phyloP scores from a whole-genome alignment of 441 rosid genomes.

The Brassica balearica region DNA sequence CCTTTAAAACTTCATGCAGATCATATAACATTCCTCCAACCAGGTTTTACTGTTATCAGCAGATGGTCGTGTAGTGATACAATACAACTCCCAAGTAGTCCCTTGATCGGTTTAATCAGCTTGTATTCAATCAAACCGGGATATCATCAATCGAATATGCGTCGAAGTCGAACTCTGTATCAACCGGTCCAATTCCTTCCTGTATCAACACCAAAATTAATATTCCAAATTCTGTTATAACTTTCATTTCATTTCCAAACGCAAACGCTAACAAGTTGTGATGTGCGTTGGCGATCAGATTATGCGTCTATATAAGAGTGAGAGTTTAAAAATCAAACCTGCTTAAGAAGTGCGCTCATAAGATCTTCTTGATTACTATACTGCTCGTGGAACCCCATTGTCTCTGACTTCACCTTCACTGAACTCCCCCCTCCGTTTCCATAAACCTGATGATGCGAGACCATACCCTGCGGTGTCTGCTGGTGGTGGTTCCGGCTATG shows the following conservation, averaged over 20 bases:
- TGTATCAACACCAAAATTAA: constrained; percentile 44
- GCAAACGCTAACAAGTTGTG: not conserved
- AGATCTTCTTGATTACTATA: constrained; percentile 81
- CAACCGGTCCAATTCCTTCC: constrained; percentile 64
- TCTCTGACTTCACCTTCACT: constrained; percentile 71
- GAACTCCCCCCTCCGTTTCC: constrained; percentile 38
- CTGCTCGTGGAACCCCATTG: constrained; percentile 58
- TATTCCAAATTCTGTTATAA: too few species aligned
- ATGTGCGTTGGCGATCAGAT: not conserved
- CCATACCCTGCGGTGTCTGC: constrained; percentile 4
- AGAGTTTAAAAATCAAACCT: too few species aligned
- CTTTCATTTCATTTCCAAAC: constrained; percentile 9
- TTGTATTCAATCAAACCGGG: constrained; percentile 36
- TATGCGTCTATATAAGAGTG: too few species aligned
- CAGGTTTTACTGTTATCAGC: constrained; percentile 17
- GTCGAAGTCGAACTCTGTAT: constrained; percentile 63
- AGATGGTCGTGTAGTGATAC: constrained; percentile 25
- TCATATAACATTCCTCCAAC: constrained; percentile 23
- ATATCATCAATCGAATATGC: constrained; percentile 67
- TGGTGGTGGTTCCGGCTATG: constrained; percentile 30
- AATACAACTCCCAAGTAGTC: constrained; percentile 30
- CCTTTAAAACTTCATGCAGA: constrained; percentile 36
- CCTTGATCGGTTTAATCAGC: constrained; percentile 11
- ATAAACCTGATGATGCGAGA: constrained; percentile 41
- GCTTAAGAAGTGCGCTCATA: constrained; percentile 73